These are phyloP conservation scores for Fusarium hainanense DNA, from an alignment of 2,329 filamentous ascomycete species.

Conservation along the genomic window DNA sequence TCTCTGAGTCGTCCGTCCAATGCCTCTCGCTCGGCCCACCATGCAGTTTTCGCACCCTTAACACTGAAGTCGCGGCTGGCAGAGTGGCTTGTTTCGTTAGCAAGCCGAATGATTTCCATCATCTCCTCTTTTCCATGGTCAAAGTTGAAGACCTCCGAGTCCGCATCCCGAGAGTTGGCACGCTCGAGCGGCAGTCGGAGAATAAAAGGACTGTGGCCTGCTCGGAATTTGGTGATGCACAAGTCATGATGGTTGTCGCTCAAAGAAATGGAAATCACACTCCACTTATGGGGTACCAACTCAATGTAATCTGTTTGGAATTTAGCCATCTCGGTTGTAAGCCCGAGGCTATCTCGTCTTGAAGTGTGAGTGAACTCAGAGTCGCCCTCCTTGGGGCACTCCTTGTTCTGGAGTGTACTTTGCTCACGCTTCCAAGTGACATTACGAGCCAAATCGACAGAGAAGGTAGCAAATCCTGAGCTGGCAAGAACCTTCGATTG, in stretches of 20 bases:
- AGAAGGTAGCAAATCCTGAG: slow-evolving; percentile 69
- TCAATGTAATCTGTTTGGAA: slow-evolving; percentile 88
- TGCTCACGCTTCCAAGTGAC: slow-evolving; percentile 74
- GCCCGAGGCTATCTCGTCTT: slow-evolving; percentile 58
- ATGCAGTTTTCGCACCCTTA: slow-evolving; percentile 80
- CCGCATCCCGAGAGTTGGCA: slow-evolving; percentile 82
- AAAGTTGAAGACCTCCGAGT: slow-evolving; percentile 84
- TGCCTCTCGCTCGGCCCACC: slow-evolving; percentile 88
- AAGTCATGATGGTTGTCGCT: slow-evolving; percentile 87
- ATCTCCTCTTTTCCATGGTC: slow-evolving; percentile 82
- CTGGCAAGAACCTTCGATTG: slow-evolving; percentile 60
- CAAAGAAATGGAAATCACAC: slow-evolving; percentile 84
- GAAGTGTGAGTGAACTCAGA: slow-evolving; percentile 17
- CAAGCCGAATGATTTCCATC: slow-evolving; percentile 80
- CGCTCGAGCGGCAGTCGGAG: slow-evolving; percentile 86
- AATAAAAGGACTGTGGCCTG: slow-evolving; percentile 82
- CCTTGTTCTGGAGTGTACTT: slow-evolving; percentile 62
- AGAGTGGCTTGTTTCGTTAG: slow-evolving; percentile 85
- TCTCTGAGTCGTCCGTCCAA: slow-evolving; percentile 82
- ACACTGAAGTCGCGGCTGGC: slow-evolving; percentile 73
- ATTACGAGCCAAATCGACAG: slow-evolving; percentile 76
- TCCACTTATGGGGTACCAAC: slow-evolving; percentile 85
- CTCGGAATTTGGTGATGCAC: slow-evolving; percentile 86
- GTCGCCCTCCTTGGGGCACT: slow-evolving; percentile 15
- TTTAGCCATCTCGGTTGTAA: slow-evolving; percentile 64